Percentiles rank a stretch among this genome's conserved stretches.
phyloP scores from a whole-genome alignment of 176 grass and related monocot genomes.

The Oryza glaberrima region DNA sequence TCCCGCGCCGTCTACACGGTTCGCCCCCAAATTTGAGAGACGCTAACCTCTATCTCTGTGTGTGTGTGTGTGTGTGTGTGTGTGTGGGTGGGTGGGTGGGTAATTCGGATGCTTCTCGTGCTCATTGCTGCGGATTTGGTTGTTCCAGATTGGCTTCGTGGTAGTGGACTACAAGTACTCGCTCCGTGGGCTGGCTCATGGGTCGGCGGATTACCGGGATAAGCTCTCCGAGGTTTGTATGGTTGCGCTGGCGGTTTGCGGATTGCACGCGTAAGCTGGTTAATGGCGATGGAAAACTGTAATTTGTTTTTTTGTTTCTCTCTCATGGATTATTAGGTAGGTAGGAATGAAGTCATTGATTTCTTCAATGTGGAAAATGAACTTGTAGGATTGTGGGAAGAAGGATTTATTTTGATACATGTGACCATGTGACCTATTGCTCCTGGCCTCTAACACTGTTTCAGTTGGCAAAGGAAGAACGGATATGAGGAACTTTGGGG shows the following conservation, averaged over 20 bases:
- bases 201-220: constrained; percentile 55
- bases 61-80: too few species aligned
- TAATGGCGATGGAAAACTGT: background rate
- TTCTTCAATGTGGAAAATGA: background rate
- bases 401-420: background rate
- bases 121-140: background rate
- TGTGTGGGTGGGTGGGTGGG: too few species aligned
- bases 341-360: constrained; percentile 25
- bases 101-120: background rate
- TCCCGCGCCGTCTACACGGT: constrained; percentile 82
- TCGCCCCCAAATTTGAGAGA: background rate
- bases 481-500: too few species aligned
- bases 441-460: too few species aligned
- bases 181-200: constrained; percentile 48
- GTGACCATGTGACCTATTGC: too few species aligned
- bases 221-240: constrained; percentile 77
- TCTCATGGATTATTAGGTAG: background rate
- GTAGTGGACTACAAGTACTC: constrained; percentile 85
- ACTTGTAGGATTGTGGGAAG: background rate
- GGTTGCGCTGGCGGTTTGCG: background rate
- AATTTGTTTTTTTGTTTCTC: background rate
- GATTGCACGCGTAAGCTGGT: constrained; percentile 1
- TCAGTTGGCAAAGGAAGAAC: too few species aligned
- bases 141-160: constrained; percentile 73
- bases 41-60: background rate